Evolutionary conservation across 331 rosid genomes (phyloP), one percentile per base, ranked within the genome.

Genomic region (Phaseolus coccineus): DNA sequence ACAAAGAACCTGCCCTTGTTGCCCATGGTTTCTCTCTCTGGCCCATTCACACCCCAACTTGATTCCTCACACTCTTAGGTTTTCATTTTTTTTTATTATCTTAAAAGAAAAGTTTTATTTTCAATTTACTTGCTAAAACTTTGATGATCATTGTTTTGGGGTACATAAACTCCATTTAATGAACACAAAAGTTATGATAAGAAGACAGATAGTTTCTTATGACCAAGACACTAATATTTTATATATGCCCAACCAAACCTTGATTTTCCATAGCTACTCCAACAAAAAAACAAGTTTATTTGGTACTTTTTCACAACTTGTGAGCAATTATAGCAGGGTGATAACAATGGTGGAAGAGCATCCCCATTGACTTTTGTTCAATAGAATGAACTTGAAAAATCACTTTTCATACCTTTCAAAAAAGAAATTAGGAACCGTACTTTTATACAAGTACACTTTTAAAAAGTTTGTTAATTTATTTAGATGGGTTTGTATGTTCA

Each of bases 21-120:
- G 74, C 6, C 75, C 67, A 52, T 53, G 40, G 64, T 48, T 76
- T 63, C 37, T 33, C 37, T 33, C 25, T n/a, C 25, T 63, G 73
- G 64, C 28, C 79, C 64, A 19, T 59, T 73, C 16, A 40, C 28
- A 13, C 78, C 50, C 31, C 42, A 28, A 52, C 10, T 61, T 59
- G 59, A 42, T 61, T 59, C 12, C 52, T 40, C 52, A 13, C 39
- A 37, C 40, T 27, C 6, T 47, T 70, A 50, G 15, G 11, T 9
- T 46, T 46, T 27, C 0, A 16, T 15, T 4, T 33, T 33, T 33
- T 8, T 6, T 65, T 10, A 19, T 30, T 16, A 19, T n/a, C 13
- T 44, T 40, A 0, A 40, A 40, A 39, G 7, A 40, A 48, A 69
- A 50, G 16, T 68, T 68, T 68, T 0, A 4, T 42, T 68, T 68